Conservation (phyloP, 2,329 filamentous ascomycete genomes). For the Trichoderma koningiopsis region DNA sequence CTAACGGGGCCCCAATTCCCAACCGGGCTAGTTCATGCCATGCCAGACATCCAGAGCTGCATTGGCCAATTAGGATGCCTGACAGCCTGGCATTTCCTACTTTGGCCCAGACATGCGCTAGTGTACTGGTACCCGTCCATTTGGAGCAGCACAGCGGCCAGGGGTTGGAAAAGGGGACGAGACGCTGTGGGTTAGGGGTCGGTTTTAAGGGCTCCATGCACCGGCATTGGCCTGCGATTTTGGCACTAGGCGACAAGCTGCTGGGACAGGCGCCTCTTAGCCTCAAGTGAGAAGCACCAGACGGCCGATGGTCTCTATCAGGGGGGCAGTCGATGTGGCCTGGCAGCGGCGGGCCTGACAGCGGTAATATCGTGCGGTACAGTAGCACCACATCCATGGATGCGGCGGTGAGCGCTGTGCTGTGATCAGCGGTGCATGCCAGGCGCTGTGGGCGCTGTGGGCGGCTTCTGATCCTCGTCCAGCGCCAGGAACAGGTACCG, state of each 20-base stretch:
- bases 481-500: conserved; percentile 4
- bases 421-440: conserved; percentile 11
- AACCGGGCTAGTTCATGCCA: not conserved
- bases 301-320: not conserved
- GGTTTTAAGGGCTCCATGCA: conserved; percentile 24
- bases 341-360: conserved; percentile 13
- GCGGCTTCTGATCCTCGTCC: not conserved
- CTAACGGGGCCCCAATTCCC: conserved; percentile 1
- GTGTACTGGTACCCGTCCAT: conserved; percentile 2
- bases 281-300: conserved; percentile 2
- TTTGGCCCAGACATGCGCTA: not conserved
- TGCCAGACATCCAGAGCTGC: not conserved
- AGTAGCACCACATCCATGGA: not conserved
- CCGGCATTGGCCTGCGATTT: conserved; percentile 6
- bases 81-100: conserved; percentile 11
- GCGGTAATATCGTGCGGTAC: conserved; percentile 6
- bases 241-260: conserved; percentile 5
- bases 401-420: conserved; percentile 12
- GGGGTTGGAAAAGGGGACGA: conserved; percentile 17
- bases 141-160: not conserved
- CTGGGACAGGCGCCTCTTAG: not conserved
- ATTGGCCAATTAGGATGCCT: conserved; percentile 12
- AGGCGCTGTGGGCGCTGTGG: not conserved
- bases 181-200: conserved; percentile 18
- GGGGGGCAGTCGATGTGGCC: not conserved